These are phyloP conservation scores for Sugiyamaella paludigena DNA, from an alignment of 1,139 yeast genomes.

Conservation along the genomic window DNA sequence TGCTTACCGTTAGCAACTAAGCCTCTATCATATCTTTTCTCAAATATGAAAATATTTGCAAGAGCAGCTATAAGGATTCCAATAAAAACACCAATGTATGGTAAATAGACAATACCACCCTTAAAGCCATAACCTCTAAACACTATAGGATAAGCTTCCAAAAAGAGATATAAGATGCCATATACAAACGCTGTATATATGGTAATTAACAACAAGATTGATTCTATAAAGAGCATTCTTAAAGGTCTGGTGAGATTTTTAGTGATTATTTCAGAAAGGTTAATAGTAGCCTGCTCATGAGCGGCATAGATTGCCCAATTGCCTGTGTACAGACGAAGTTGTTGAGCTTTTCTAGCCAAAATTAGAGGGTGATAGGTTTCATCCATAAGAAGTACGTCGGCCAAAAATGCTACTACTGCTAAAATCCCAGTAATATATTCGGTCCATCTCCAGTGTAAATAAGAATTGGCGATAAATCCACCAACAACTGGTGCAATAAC, in stretches of 20 bases:
- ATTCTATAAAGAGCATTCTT: slow-evolving; percentile 65
- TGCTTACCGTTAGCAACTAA: slow-evolving; percentile 52
- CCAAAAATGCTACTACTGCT: slow-evolving; percentile 39
- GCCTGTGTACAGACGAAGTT: slow-evolving; percentile 47
- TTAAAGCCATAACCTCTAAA: slow-evolving; percentile 61
- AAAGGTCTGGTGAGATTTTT: slow-evolving; percentile 72
- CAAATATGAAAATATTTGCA: slow-evolving; percentile 16
- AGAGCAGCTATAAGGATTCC: slow-evolving; percentile 39
- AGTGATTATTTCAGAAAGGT: slow-evolving; percentile 60
- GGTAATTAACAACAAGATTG: slow-evolving; percentile 65
- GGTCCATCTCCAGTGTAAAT: slow-evolving; percentile 58
- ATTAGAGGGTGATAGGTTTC: slow-evolving; percentile 50
- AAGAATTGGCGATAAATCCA: slow-evolving; percentile 36
- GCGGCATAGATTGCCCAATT: slow-evolving; percentile 86
- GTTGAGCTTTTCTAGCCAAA: slow-evolving; percentile 46
- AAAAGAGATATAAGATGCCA: slow-evolving; percentile 73
- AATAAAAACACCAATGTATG: slow-evolving; percentile 46
- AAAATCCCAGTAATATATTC: slow-evolving; percentile 52
- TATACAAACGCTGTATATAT: slow-evolving; percentile 80
- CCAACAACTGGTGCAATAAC: slow-evolving; percentile 59
- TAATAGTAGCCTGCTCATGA: slow-evolving; percentile 66
- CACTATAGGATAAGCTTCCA: slow-evolving; percentile 77
- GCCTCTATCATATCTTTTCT: slow-evolving; percentile 38
- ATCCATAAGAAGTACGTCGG: slow-evolving; percentile 55
- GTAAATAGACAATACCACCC: slow-evolving; percentile 51